phyloP scores from a whole-genome alignment of 805 yeast species.

The Saturnispora halmiae region DNA sequence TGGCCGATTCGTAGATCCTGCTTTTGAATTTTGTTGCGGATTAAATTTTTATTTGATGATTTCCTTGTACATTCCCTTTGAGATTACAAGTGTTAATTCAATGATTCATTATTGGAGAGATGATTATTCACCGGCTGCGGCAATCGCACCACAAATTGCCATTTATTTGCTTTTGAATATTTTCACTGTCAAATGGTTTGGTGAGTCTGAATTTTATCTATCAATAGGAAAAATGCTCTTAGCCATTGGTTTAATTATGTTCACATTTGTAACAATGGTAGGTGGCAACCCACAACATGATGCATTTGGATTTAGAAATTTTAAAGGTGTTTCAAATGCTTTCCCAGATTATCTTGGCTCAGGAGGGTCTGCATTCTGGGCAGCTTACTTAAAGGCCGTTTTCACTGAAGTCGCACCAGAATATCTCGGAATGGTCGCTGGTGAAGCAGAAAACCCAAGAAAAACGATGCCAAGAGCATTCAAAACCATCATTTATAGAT shows the following conservation, averaged over 20 bases:
- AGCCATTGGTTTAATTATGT: constrained; percentile 65
- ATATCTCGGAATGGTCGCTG: constrained; percentile 75
- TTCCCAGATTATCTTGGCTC: constrained; percentile 46
- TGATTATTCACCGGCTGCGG: constrained; percentile 63
- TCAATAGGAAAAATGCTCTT: constrained; percentile 64
- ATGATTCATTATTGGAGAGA: constrained; percentile 76
- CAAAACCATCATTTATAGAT: constrained; percentile 61
- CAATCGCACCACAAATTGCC: constrained; percentile 55
- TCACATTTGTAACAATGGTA: constrained; percentile 73
- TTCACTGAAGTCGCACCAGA: constrained; percentile 80
- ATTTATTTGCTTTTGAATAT: constrained; percentile 57
- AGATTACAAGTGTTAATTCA: constrained; percentile 70
- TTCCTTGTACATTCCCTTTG: constrained; percentile 74
- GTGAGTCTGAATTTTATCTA: constrained; percentile 77
- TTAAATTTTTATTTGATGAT: constrained; percentile 75
- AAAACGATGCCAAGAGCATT: constrained; percentile 69
- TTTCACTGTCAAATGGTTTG: constrained; percentile 66
- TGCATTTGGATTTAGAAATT: constrained; percentile 25
- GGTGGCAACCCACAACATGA: constrained; percentile 76
- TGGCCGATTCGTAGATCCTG: constrained; percentile 67
- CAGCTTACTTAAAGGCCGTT: constrained; percentile 60
- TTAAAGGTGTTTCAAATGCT: constrained; percentile 26
- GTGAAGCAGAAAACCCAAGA: constrained; percentile 57
- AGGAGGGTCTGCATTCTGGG: constrained; percentile 60
- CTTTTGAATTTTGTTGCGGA: constrained; percentile 66